phyloP scores from a whole-genome alignment of 208 protist genomes.

The Leishmania mexicana region DNA sequence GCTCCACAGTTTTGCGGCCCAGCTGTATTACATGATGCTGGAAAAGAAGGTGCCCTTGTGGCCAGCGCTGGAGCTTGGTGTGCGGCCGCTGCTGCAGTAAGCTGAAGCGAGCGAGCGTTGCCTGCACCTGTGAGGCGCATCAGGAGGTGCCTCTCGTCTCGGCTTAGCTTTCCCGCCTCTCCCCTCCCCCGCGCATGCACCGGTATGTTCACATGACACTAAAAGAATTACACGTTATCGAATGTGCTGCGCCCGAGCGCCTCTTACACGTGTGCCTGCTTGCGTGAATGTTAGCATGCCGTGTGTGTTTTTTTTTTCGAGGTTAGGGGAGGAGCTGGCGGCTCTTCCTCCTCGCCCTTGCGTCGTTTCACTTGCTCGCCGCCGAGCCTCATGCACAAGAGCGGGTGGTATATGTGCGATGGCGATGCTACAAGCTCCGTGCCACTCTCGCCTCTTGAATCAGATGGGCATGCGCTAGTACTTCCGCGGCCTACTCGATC shows the following conservation, averaged over 20 bases:
- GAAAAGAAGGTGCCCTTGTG: conserved; percentile 79
- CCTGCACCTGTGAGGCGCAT: not conserved
- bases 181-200: not conserved
- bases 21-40: conserved; percentile 79
- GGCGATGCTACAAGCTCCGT: not conserved
- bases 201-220: not conserved
- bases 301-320: not conserved
- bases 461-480: not conserved
- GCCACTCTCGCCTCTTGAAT: not conserved
- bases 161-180: not conserved
- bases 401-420: not conserved
- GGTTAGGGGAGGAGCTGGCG: not conserved
- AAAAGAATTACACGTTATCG: not conserved
- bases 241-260: not conserved
- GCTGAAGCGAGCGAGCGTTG: not conserved
- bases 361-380: not conserved
- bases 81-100: conserved; percentile 28
- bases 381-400: not conserved
- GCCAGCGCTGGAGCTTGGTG: conserved; percentile 59
- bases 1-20: conserved; percentile 60
- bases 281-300: not conserved
- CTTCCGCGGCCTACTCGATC: not conserved
- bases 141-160: not conserved
- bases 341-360: not conserved
- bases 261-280: not conserved